Evolutionary conservation across 2,329 filamentous ascomycete species (phyloP), one percentile per base, ranked within the genome.

Genomic region (Emericellopsis cladophorae): DNA sequence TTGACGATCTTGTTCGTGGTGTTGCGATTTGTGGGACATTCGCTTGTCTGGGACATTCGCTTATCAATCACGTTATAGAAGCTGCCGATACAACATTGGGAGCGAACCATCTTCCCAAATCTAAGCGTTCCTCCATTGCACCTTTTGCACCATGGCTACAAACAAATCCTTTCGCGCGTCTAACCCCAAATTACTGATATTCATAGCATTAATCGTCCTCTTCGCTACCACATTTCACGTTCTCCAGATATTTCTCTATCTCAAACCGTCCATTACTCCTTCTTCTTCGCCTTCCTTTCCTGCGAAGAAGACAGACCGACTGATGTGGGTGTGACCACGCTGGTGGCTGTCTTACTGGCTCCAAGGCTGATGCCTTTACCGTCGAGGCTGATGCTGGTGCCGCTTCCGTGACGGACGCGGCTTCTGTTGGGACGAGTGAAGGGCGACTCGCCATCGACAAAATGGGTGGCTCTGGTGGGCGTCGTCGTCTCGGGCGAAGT

Each of bases 341-440:
- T 55, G 2, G 53, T 54, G 9, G 52, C 53, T 2, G 57, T 57
- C 43, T 54, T 62, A 22, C 62, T 56, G 6, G 56, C 52, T 7
- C 59, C 63, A 29, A 68, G 54, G 26, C 52, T 60, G 42, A 68
- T 68, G 3, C 63, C 64, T 31, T 58, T 55, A 4, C 58, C 57
- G 33, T 63, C 62, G 23, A 66, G 40, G 39, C 61, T 67, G 37
- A 51, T 59, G 44, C 61, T 66, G 6, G 51, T 15, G 24, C n/a
- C 36, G 26, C 36, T 39, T 18, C 43, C 43, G 6, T 40, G 36
- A 12, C 43, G 44, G 8, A 54, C 52, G 10, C 53, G 55, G 3
- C 50, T 53, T 56, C 8, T 56, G 45, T 44, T 55, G 56, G n/a
- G 54, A 48, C n/a, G 42, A 40, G 12, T 42, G 40, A 3, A 50